These are phyloP conservation scores for Thelonectria discophora DNA, from an alignment of 2,329 filamentous ascomycete genomes.

Conservation along the genomic window DNA sequence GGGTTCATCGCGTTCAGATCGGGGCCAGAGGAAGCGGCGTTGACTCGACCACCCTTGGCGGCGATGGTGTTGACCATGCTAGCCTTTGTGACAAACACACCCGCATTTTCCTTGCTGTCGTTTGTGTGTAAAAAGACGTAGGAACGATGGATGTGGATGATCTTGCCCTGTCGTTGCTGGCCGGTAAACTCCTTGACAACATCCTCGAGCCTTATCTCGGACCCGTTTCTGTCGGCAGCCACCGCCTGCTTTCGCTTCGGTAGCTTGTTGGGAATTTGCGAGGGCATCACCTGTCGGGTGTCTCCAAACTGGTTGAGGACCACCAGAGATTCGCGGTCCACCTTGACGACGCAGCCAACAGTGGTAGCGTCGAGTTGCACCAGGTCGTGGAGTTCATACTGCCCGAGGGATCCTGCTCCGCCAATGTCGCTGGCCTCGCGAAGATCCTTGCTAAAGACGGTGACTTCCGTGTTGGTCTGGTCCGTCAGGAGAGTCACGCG, in stretches of 20 bases:
- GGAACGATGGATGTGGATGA: constrained; percentile 93
- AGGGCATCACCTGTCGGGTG: constrained; percentile 82
- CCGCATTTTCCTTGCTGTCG: constrained; percentile 82
- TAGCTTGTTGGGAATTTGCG: constrained; percentile 90
- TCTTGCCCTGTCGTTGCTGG: constrained; percentile 85
- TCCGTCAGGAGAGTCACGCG: constrained; percentile 93
- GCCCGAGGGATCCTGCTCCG: constrained; percentile 82
- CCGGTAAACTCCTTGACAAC: constrained; percentile 91
- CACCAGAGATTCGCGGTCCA: constrained; percentile 90
- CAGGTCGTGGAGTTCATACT: constrained; percentile 91
- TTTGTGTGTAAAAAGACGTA: constrained; percentile 91
- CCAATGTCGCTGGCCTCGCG: constrained; percentile 93
- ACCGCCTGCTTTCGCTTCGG: constrained; percentile 84
- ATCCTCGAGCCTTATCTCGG: constrained; percentile 91
- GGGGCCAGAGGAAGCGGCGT: constrained; percentile 67
- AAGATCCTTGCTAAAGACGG: constrained; percentile 96
- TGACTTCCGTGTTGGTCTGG: constrained; percentile 91
- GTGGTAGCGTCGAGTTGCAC: constrained; percentile 94
- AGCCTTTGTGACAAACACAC: constrained; percentile 88
- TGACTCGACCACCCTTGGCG: constrained; percentile 89
- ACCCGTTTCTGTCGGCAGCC: constrained; percentile 90
- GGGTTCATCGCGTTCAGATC: constrained; percentile 94
- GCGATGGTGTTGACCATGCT: constrained; percentile 89
- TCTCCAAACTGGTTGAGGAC: constrained; percentile 92
- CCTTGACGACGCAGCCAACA: constrained; percentile 92